Evolutionary conservation across 371 early-diverging fungal species (phyloP).

Genomic region (Zychaea mexicana): DNA sequence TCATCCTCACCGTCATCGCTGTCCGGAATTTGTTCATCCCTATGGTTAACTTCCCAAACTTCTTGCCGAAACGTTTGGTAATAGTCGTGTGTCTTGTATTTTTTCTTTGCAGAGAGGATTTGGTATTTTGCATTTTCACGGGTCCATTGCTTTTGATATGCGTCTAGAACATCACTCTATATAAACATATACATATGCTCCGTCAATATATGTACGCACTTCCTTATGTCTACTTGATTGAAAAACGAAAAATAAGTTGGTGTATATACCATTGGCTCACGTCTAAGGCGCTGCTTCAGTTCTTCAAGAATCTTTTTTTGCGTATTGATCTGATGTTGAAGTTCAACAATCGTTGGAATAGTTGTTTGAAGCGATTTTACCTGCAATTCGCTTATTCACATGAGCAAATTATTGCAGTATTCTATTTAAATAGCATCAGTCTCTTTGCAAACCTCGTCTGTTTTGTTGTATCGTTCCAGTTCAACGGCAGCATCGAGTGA

Average conservation of each 20-base stretch:
- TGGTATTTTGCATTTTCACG: conserved; percentile 1
- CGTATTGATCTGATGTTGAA: not conserved
- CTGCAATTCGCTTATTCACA: not conserved
- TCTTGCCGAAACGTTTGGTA: not conserved
- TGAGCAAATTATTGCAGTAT: no score
- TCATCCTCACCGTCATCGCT: not conserved
- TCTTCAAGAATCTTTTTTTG: not conserved
- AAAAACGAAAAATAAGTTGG: no score
- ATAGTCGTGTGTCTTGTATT: not conserved
- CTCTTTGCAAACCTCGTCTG: not conserved
- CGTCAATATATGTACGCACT: no score
- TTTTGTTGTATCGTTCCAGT: not conserved
- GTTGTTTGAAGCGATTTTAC: not conserved
- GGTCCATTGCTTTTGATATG: not conserved
- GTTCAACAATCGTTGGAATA: not conserved
- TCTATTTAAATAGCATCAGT: no score
- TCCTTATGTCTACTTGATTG: no score
- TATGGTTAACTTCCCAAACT: not conserved
- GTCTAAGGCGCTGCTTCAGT: not conserved
- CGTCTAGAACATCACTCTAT: not conserved
- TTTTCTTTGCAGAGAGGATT: not conserved
- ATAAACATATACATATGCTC: not conserved
- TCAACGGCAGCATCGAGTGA: not conserved
- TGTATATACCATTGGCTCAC: not conserved
- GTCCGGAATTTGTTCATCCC: not conserved